A percentile compares a stretch with the other conserved stretches of the same genome.
phyloP scores from a whole-genome alignment of 352 stramenopile species.

The Lagenidium sp. region DNA sequence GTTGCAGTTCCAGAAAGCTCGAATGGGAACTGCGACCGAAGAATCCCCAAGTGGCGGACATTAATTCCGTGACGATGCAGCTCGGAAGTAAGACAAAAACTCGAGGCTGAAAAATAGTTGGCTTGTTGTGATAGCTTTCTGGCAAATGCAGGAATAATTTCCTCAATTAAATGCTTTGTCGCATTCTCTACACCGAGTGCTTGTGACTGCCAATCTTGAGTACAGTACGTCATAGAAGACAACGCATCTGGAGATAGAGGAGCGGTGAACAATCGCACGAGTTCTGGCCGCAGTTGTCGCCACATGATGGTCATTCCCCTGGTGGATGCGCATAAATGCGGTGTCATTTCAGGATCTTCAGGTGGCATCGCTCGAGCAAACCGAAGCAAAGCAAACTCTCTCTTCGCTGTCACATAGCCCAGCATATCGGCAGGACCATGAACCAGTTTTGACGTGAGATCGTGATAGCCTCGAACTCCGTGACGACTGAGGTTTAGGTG shows the following conservation, averaged over 20 bases:
- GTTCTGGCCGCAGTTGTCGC: slow-evolving; percentile 84
- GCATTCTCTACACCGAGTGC: slow-evolving; percentile 53
- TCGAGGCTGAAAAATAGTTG: slow-evolving; percentile 35
- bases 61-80: slow-evolving; percentile 89
- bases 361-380: slow-evolving; percentile 83
- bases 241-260: slow-evolving; percentile 81
- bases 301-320: slow-evolving; percentile 89
- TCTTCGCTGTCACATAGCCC: slow-evolving; percentile 51
- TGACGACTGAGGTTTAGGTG: slow-evolving; percentile 84
- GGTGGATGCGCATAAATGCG: slow-evolving; percentile 66
- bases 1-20: slow-evolving; percentile 63
- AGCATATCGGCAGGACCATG: slow-evolving; percentile 76
- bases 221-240: slow-evolving; percentile 78
- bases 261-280: slow-evolving; percentile 37
- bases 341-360: slow-evolving; percentile 77
- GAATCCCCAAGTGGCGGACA: slow-evolving; percentile 78
- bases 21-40: slow-evolving; percentile 75
- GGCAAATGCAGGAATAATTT: slow-evolving; percentile 74
- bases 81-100: slow-evolving; percentile 62
- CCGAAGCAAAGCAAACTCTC: slow-evolving; percentile 65
- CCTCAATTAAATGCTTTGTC: slow-evolving; percentile 58
- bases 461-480: slow-evolving; percentile 73
- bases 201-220: slow-evolving; percentile 81
- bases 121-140: slow-evolving; percentile 60
- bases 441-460: slow-evolving; percentile 78